Conservation (phyloP, 1,139 yeast species). For the Wickerhamomyces sp. region DNA sequence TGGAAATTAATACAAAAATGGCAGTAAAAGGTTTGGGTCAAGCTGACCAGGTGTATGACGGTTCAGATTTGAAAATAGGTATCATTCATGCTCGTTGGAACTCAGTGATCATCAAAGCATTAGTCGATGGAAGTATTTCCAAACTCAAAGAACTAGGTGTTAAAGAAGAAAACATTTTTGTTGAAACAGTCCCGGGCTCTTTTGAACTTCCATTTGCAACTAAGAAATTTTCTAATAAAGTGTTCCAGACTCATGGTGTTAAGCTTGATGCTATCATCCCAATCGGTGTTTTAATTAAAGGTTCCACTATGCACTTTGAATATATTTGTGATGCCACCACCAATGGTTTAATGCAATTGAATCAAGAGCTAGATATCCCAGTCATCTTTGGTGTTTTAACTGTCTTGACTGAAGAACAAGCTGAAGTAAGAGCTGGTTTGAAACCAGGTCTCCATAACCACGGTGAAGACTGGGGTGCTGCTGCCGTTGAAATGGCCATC, state of each 20-base stretch:
- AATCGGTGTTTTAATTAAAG: constrained; percentile 92
- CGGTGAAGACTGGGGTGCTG: constrained; percentile 98
- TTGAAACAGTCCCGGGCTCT: constrained; percentile 91
- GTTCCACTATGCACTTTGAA: constrained; percentile 97
- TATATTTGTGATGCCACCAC: constrained; percentile 91
- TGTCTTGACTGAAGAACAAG: constrained; percentile 91
- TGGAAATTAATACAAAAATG: constrained; percentile 35
- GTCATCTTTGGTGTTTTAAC: constrained; percentile 92
- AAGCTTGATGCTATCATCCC: constrained; percentile 86
- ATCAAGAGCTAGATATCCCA: constrained; percentile 67
- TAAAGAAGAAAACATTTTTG: constrained; percentile 63
- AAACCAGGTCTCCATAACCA: constrained; percentile 84
- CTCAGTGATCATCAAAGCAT: constrained; percentile 63
- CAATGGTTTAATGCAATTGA: constrained; percentile 78
- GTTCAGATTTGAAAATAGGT: constrained; percentile 66
- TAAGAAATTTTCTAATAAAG: constrained; percentile 43
- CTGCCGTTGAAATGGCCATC: constrained; percentile 93
- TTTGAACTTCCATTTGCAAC: constrained; percentile 89
- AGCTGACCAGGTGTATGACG: constrained; percentile 68
- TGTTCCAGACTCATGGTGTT: constrained; percentile 37
- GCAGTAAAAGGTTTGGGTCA: constrained; percentile 79
- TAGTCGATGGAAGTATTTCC: constrained; percentile 72
- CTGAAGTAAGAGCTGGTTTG: constrained; percentile 89
- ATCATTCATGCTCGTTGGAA: constrained; percentile 98
- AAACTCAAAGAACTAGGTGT: constrained; percentile 66